Base-by-base conservation (phyloP, 2,329 filamentous ascomycete species). In the Calonectria ilicicola region DNA sequence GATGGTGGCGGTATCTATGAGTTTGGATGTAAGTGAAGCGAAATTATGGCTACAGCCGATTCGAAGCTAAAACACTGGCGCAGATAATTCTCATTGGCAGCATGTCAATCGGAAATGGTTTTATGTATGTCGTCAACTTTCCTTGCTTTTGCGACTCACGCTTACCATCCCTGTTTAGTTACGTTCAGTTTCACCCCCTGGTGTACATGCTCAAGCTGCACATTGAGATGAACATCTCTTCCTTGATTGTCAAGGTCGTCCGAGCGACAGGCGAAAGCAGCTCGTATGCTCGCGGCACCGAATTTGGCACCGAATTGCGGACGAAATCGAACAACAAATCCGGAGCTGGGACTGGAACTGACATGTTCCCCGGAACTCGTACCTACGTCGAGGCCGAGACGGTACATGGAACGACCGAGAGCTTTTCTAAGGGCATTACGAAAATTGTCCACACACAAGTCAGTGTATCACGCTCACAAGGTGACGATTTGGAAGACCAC, bases 1-100 rank as follows among this genome's bases (percentile, higher is more conserved):
- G 23, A 72, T 72, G 70, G 70, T 72, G 23, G 70, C 70, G 12
- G 6, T 72, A 5, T 72, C 74, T 92, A 86, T 1, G 86, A 97
- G 2, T 89, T 89, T 29, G 81, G 77, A 7, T 94, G 94, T 32
- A 92, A 93, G 2, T 19, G 19, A 27, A 58, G 10, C 5, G 27
- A 5, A 12, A 21, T 38, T 12, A 12, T 23, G 12, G 15, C 4
- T 10, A 15, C 2, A 17, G 42, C 26, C 14, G 2, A 17, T 15
- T 23, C 3, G 14, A 42, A 32, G 21, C 47, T 65, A 17, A 70
- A 21, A 21, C 8, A 9, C 7, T 47, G 2, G 23, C 32, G 14
- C 17, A 76, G 74, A 38, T 79, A 5, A 73, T 79, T 14, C 77
- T 79, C 3, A 79, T 79, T 35, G 67, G 67, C 29, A 70, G 67